Evolutionary conservation across 2,329 filamentous ascomycete species (phyloP).

Genomic region (Scytalidium lignicola): DNA sequence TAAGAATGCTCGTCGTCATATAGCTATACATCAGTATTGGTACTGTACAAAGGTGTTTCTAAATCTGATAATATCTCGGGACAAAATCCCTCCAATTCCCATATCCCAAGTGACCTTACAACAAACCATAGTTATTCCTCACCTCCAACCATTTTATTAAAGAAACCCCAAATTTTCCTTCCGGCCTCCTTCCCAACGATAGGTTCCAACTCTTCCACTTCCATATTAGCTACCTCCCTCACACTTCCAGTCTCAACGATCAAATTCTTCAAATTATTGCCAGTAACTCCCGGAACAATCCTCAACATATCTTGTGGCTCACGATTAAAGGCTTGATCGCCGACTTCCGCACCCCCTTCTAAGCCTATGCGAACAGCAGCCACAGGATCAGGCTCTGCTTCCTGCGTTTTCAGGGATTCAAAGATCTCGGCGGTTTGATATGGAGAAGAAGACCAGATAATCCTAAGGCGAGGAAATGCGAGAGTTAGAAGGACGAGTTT

Average conservation of each 20-base stretch:
- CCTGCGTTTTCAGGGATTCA: constrained; percentile 82
- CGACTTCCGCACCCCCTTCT: constrained; percentile 55
- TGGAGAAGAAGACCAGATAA: constrained; percentile 90
- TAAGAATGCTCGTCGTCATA: too few species aligned
- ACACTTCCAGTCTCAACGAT: constrained; percentile 71
- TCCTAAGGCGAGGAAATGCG: constrained; percentile 80
- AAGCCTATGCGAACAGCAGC: constrained; percentile 80
- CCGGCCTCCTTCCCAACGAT: constrained; percentile 75
- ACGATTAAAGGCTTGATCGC: constrained; percentile 71
- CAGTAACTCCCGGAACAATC: constrained; percentile 76
- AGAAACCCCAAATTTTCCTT: constrained; percentile 74
- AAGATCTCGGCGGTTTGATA: constrained; percentile 98
- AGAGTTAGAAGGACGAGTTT: constrained; percentile 90
- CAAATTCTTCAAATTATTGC: constrained; percentile 69
- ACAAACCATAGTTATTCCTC: neutral
- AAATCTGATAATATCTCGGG: too few species aligned
- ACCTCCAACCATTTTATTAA: constrained; percentile 43
- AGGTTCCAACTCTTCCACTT: constrained; percentile 63
- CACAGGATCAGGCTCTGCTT: constrained; percentile 85
- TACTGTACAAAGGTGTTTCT: too few species aligned
- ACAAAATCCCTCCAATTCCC: too few species aligned
- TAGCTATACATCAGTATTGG: too few species aligned
- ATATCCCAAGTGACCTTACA: neutral
- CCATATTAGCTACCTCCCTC: constrained; percentile 80
- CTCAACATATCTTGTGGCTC: constrained; percentile 88